These are phyloP conservation scores for Alternaria hordeiaustralica DNA, from an alignment of 2,329 filamentous ascomycete genomes.

Conservation along the genomic window DNA sequence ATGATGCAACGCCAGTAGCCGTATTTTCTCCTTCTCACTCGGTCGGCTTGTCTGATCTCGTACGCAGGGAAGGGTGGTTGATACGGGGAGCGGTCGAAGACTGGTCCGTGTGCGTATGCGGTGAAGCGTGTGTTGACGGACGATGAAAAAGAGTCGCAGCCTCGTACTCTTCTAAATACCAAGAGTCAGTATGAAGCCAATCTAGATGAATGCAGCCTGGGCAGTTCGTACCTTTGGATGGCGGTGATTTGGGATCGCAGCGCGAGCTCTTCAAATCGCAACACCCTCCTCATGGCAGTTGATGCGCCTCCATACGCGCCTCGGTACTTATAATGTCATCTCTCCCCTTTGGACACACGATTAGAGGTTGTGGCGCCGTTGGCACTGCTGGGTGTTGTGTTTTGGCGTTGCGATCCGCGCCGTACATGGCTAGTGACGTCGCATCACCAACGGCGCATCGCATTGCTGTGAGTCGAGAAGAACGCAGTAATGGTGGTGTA, in stretches of 20 bases:
- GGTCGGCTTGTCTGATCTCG: background rate
- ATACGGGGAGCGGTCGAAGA: background rate
- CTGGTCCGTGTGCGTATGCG: background rate
- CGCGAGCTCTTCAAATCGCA: background rate
- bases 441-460: background rate
- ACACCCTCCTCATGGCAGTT: background rate
- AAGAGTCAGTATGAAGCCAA: background rate
- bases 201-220: background rate
- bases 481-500: background rate
- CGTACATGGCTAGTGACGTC: background rate
- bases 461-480: rapidly evolving
- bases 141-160: background rate
- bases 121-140: background rate
- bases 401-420: background rate
- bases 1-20: background rate
- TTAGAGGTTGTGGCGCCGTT: background rate
- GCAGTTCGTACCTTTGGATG: background rate
- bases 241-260: background rate
- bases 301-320: background rate
- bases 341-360: rapidly evolving
- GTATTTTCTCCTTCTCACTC: background rate
- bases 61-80: background rate
- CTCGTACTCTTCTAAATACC: background rate
- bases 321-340: background rate
- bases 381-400: background rate